Evolutionary conservation across 176 grass and related monocot species (phyloP).

Genomic region (Rhipidocladum racemiflorum): DNA sequence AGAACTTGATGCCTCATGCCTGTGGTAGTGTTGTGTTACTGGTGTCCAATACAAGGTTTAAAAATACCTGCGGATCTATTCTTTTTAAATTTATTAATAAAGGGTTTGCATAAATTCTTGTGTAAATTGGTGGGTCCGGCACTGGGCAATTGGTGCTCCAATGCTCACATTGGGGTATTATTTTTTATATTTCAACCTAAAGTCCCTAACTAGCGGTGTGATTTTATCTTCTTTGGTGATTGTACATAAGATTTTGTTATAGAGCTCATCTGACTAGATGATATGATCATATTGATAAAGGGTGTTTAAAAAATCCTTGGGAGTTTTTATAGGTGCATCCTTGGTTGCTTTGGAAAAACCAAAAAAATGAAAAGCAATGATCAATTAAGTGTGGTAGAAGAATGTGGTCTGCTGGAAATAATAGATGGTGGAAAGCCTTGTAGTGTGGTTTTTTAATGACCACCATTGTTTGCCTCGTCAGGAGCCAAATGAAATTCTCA

Average conservation of each 20-base stretch:
- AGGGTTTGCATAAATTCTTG: background rate
- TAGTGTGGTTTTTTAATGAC: conserved; percentile 7
- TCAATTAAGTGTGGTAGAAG: background rate
- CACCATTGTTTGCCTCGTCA: background rate
- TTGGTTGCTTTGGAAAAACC: conserved; percentile 5
- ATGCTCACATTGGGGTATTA: background rate
- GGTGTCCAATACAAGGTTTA: background rate
- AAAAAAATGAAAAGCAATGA: background rate
- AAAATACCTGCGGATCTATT: background rate
- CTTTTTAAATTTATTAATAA: background rate
- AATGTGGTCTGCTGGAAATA: background rate
- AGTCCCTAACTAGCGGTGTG: background rate
- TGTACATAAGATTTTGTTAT: background rate
- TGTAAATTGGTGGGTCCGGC: background rate
- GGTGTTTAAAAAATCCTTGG: background rate
- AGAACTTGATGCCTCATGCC: background rate
- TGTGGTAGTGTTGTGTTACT: background rate
- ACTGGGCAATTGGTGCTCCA: background rate
- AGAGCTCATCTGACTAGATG: background rate
- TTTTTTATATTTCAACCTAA: background rate
- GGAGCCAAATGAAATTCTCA: background rate
- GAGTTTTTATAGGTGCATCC: background rate
- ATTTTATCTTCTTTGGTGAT: background rate
- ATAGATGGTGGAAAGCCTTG: background rate
- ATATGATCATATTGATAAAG: background rate